Percentiles rank a stretch among this genome's conserved stretches.
phyloP scores from a whole-genome alignment of 371 early-diverging fungal species.

The Mortierella sp. region DNA sequence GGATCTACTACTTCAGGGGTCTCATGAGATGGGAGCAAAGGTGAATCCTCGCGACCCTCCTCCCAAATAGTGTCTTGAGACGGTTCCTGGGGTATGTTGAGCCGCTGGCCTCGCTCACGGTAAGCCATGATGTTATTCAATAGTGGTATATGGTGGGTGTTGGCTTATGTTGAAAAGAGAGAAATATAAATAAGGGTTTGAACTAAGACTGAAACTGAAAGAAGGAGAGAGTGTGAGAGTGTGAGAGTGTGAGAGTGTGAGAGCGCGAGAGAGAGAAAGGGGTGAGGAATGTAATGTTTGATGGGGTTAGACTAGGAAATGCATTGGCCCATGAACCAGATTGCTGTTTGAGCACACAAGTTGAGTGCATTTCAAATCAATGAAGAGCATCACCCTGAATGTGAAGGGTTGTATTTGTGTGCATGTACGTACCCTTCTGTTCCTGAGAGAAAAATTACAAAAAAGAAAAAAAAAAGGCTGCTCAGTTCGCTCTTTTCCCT shows the following conservation, averaged over 20 bases:
- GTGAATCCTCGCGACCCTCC: conserved; percentile 4
- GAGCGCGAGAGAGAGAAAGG: neutral
- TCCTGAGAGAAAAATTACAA: too few relatives aligned
- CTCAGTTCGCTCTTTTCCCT: too few relatives aligned
- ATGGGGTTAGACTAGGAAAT: neutral
- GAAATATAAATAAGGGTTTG: neutral
- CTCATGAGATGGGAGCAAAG: conserved; percentile 1
- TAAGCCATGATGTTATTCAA: neutral
- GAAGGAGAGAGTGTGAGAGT: neutral
- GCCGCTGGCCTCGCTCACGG: conserved; percentile 1
- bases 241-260: neutral
- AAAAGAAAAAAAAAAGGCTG: too few relatives aligned
- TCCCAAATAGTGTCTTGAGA: conserved; percentile 19
- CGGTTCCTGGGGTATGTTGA: conserved; percentile 4
- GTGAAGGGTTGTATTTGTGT: too few relatives aligned
- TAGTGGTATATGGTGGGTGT: neutral
- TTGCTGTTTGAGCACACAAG: conserved; percentile 1
- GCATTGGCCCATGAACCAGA: neutral
- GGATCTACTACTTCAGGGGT: conserved; percentile 10
- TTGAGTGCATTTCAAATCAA: conserved; percentile 13
- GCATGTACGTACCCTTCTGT: too few relatives aligned
- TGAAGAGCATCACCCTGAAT: too few relatives aligned
- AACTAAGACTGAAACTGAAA: neutral
- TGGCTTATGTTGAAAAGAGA: neutral
- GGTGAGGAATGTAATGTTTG: too few relatives aligned